phyloP scores from a whole-genome alignment of 305 asterid species.

The Solanum hybrid region DNA sequence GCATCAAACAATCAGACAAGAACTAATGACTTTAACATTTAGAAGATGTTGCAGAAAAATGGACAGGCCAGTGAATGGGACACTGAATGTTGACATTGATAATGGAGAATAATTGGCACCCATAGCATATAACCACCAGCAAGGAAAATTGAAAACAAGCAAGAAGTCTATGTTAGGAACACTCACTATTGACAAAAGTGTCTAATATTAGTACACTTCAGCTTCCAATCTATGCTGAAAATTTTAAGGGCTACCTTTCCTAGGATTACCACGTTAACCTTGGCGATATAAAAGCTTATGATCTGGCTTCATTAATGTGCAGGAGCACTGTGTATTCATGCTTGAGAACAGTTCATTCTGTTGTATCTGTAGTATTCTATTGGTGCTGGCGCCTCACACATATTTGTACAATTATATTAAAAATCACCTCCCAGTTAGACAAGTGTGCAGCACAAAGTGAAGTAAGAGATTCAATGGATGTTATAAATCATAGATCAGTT shows the following conservation, averaged over 20 bases:
- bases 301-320: neutral
- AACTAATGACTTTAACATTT: neutral
- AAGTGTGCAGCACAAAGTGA: neutral
- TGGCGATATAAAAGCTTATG: neutral
- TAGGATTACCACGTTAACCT: neutral
- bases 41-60: neutral
- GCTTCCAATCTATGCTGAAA: neutral
- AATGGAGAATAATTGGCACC: neutral
- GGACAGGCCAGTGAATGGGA: neutral
- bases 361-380: neutral
- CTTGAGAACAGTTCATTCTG: neutral
- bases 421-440: neutral
- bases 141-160: neutral
- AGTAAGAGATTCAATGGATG: neutral
- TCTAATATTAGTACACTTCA: neutral
- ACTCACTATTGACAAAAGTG: neutral
- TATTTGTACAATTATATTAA: neutral
- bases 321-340: neutral
- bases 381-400: neutral
- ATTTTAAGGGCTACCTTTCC: neutral
- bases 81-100: neutral
- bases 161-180: neutral
- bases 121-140: neutral
- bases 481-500: neutral
- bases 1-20: constrained; percentile 15